Evolutionary conservation across 2,329 filamentous ascomycete genomes (phyloP).

Genomic region (Bipolaris victoriae): DNA sequence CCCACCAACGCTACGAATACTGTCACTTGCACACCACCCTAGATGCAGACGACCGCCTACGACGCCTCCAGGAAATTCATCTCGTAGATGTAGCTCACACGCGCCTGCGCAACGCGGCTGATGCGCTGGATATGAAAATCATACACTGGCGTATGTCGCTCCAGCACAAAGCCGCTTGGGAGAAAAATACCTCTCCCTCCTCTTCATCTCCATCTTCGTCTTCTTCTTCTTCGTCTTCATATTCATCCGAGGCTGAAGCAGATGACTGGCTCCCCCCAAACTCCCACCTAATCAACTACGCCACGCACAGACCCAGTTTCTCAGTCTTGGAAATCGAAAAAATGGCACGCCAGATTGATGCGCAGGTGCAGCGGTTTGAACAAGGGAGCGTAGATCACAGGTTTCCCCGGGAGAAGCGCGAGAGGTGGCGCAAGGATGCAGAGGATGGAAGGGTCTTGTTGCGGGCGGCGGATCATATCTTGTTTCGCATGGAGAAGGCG

Average conservation of each 20-base stretch:
- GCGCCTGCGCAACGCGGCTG: slow-evolving; percentile 23
- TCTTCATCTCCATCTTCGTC: neutral
- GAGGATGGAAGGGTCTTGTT: slow-evolving; percentile 32
- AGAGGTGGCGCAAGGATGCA: slow-evolving; percentile 27
- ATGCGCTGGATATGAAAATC: slow-evolving; percentile 26
- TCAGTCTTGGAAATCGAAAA: slow-evolving; percentile 30
- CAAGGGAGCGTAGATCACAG: slow-evolving; percentile 9
- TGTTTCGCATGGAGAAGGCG: slow-evolving; percentile 20
- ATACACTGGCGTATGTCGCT: slow-evolving; percentile 25
- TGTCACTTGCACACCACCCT: slow-evolving; percentile 18
- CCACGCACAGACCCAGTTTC: slow-evolving; percentile 22
- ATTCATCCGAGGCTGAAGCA: neutral
- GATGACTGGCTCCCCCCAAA: slow-evolving; percentile 22
- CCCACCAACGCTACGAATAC: slow-evolving; percentile 30
- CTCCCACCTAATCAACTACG: slow-evolving; percentile 5
- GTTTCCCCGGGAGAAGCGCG: slow-evolving; percentile 16
- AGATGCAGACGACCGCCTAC: slow-evolving; percentile 25
- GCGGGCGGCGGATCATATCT: slow-evolving; percentile 23
- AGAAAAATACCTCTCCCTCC: neutral
- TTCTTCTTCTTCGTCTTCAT: no score
- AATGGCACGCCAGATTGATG: slow-evolving; percentile 20
- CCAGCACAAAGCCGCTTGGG: slow-evolving; percentile 25
- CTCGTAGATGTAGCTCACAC: slow-evolving; percentile 27
- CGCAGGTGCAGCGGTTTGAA: slow-evolving; percentile 32
- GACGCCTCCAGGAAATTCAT: slow-evolving; percentile 28